These are phyloP conservation scores for Lactarius sp. DNA, from an alignment of 768 basidiomycete species.

Conservation along the genomic window DNA sequence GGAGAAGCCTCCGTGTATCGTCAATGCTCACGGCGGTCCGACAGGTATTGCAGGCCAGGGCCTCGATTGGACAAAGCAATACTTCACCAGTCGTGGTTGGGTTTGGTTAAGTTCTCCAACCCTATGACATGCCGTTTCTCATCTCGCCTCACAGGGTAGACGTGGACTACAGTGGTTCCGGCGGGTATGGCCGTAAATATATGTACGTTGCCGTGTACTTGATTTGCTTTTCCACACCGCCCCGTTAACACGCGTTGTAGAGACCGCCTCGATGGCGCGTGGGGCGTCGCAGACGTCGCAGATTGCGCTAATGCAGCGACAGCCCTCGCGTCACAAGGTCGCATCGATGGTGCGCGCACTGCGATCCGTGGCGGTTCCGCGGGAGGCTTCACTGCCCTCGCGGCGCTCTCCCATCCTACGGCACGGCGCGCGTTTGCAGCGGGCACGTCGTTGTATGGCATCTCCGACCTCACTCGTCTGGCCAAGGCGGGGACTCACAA, in stretches of 20 bases:
- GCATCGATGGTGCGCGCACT: constrained; percentile 59
- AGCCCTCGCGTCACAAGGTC: constrained; percentile 43
- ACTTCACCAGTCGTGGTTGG: constrained; percentile 33
- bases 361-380: constrained; percentile 54
- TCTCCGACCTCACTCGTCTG: constrained; percentile 57
- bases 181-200: constrained; percentile 67
- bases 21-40: constrained; percentile 35
- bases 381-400: constrained; percentile 68
- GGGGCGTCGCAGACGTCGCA: constrained; percentile 71
- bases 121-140: constrained; percentile 10
- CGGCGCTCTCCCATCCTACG: constrained; percentile 34
- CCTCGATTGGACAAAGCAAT: constrained; percentile 42
- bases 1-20: constrained; percentile 20
- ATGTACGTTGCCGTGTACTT: constrained; percentile 34
- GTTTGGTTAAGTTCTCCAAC: constrained; percentile 51
- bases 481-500: constrained; percentile 61
- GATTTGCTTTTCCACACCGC: background rate
- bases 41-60: constrained; percentile 45
- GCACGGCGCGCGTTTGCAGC: constrained; percentile 52
- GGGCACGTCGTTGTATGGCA: constrained; percentile 60
- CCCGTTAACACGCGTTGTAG: constrained; percentile 20
- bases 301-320: constrained; percentile 59
- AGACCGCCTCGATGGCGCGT: constrained; percentile 53
- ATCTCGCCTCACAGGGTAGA: constrained; percentile 46
- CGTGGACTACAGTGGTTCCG: constrained; percentile 74